Conservation (phyloP, 2,329 filamentous ascomycete species). For the Colletotrichum sp. region DNA sequence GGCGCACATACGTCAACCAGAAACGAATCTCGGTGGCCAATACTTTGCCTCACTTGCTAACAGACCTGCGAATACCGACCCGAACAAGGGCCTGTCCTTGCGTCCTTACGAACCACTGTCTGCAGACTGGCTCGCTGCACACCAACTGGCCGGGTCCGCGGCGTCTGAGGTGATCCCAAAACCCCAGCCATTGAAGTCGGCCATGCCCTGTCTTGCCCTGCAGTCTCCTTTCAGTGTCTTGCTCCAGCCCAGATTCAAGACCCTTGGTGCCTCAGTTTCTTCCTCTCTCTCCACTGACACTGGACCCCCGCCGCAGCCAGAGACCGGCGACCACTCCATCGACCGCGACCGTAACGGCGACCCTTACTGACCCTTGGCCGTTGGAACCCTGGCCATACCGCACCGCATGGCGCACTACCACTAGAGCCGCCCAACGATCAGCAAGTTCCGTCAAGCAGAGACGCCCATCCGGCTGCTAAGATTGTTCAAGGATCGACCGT, state of each 20-base stretch:
- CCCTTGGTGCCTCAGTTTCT: slow-evolving; percentile 12
- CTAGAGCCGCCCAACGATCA: slow-evolving; percentile 9
- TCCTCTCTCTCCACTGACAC: neutral
- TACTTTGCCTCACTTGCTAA: neutral
- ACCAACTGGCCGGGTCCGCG: neutral
- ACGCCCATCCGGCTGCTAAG: neutral
- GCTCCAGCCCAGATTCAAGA: slow-evolving; percentile 10
- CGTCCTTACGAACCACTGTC: neutral
- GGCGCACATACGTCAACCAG: neutral
- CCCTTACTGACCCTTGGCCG: neutral
- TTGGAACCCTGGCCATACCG: neutral
- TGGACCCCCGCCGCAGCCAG: neutral
- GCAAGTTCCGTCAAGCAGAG: neutral
- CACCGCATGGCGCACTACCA: slow-evolving; percentile 6
- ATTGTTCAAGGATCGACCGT: slow-evolving; percentile 15
- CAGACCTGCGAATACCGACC: neutral
- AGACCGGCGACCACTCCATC: neutral
- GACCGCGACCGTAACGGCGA: neutral
- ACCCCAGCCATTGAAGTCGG: neutral
- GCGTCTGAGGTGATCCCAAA: neutral
- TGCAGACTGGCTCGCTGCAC: neutral
- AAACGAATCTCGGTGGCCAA: neutral
- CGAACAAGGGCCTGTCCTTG: neutral
- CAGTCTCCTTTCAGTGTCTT: neutral
- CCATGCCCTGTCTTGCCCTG: neutral